Base-by-base conservation (phyloP, 306 rosid species). In the Castanea crenata region DNA sequence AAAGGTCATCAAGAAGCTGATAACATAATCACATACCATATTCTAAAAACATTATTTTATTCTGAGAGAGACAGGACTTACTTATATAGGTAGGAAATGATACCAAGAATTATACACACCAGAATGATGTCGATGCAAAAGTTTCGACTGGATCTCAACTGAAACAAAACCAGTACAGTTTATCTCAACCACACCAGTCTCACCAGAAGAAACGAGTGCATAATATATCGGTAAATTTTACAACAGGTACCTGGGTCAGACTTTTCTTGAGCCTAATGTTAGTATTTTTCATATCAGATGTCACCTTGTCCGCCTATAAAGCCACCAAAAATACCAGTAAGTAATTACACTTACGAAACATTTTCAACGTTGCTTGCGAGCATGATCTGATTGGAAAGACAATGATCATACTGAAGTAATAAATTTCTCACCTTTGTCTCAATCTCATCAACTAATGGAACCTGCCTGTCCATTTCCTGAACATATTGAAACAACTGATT, bases 391-490 rank as follows among this genome's bases (percentile, higher is more conserved):
- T 78, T 58, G 35, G 54, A 64, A 70, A 55, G 41, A 62, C 69
- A 73, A 61, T 29, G 61, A 12, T 46, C 23, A 29, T 64, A 78
- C 4, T 13, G 18, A 62, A 57, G 63, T 31, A 55, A 74, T 32
- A 51, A 59, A 73, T 13, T 64, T 20, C 76, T 65, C 72, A 93
- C 98, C 93, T 93, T 95, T 23, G 92, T 19, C 35, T 87, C 98
- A 41, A 93, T 95, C 84, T 95, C 99, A 69, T 90, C 98, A 67
- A 93, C 84, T 76, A 95, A 74, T 14, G 97, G 99, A 76, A 95
- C 97, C 86, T 95, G 98, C 64, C 94, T 80, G 73, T 93, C 94
- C 71, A 95, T 0, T 88, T 95, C 99, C 99, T 92, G 90, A 76
- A 77, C 82, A 88, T 51, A 34, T 77, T 55, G 62, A 32, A 75